Base-by-base conservation (phyloP, 768 basidiomycete genomes). In the Leucocoprinus leucothites region DNA sequence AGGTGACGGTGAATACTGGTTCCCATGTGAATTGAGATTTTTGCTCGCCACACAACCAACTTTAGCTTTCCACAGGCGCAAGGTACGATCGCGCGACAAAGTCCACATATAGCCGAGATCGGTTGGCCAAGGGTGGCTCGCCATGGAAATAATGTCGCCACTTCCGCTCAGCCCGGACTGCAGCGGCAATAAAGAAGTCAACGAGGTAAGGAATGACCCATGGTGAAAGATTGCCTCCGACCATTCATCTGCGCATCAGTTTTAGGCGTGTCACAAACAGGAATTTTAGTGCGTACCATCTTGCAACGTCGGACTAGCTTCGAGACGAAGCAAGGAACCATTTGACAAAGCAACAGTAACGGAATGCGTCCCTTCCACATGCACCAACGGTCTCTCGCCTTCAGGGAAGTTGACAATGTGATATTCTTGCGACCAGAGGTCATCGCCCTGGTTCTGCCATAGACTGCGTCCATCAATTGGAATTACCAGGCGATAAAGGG, bases 21-120 rank as follows among this genome's bases (percentile, higher is more conserved):
- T 57, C 54, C 58, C 31, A 43, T 58, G 65, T 24, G 53, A 64
- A 9, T 81, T 74, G 42, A 89, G 69, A 9, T 72, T 68, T 64
- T 80, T 85, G 28, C 82, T 81, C 26, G 84, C 80, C n/a, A 87
- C 78, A 64, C 90, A 87, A 42, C 86, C 86, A 52, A 82, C 75
- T 66, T 86, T 82, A 25, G 85, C 78, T 59, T 89, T 87, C 94
- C 94, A 98, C 41, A 90, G 74, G 36, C 93, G 81, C 40, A 98
- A 75, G 31, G 85, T 87, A 52, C 89, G 81, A 73, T 97, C 93
- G 52, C 93, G 79, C 8, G 94, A 94, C 40, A 98, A 78, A 1
- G 93, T 87, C 82, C 91, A 96, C 19, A 87, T 73, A 61, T 89
- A 78, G 34, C 77, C 80, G 54, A 89, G 76, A 64, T 89, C 88